Evolutionary conservation across 495 filamentous ascomycete genomes (phyloP), one percentile per base, ranked within the genome.

Genomic region (Xylaria longipes): DNA sequence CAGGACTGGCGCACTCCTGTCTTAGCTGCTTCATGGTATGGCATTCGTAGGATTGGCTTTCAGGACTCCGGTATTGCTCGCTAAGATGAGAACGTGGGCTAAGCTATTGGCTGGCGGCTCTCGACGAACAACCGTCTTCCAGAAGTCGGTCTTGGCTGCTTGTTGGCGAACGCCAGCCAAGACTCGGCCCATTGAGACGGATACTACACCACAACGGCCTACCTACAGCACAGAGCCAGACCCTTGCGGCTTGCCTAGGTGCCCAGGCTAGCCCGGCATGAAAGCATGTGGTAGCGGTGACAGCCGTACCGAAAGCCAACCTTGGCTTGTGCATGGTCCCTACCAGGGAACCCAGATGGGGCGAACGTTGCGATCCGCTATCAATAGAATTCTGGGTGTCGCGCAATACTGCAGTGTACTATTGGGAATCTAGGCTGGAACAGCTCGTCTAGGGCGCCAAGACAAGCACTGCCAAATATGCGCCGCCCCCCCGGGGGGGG

Each of bases 41-140:
- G 60, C 60, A 27, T 29, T 52, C 31, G 31, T 29, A 66, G 64
- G 45, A 66, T 52, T 35, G n/a, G 14, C 45, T 29, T 65, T n/a
- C 45, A 39, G 17, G 8, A 12, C 46, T 22, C 46, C 17, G 15
- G 45, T n/a, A 52, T 50, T 11, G 45, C 5, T 46, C 11, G 60
- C 37, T 7, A 17, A 2, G 25, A 43, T 3, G 37, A 29, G 35
- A 67, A 67, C 65, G 65, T 67, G 65, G 65, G 65, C 48, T 41
- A 29, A 41, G 65, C 33, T 20, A 67, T 67, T 67, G 65, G 65
- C 65, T 67, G 27, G 17, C 33, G n/a, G 65, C 48, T 67, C 65
- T 67, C 48, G 31, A 20, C 5, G 15, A 12, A 48, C 20, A 39
- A 29, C 33, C 9, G 11, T 50, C 33, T 29, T 56, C 65, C 48